Conservation (phyloP, 1,284 basidiomycete genomes). For the Golubevia pallescens region DNA sequence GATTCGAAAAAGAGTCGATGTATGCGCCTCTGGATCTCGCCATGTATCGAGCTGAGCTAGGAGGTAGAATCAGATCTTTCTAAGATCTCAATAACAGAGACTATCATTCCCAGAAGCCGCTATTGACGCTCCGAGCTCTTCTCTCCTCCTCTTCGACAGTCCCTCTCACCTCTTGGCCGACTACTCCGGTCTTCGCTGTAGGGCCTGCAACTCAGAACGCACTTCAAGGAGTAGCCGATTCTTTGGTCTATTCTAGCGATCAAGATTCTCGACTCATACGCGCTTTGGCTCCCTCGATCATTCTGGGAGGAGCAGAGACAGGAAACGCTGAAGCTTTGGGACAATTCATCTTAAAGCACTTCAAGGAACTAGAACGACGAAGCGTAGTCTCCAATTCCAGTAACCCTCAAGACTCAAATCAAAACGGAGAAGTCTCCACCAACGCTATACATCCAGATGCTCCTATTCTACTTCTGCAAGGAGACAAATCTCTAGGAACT, state of each 20-base stretch:
- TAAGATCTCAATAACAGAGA: not conserved
- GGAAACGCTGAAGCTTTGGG: conserved; percentile 48
- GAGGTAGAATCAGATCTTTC: not conserved
- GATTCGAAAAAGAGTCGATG: too few species aligned
- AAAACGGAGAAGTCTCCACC: not conserved
- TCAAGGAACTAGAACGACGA: not conserved
- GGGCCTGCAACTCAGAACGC: conserved; percentile 48
- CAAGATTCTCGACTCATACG: not conserved
- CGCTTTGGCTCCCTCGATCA: conserved; percentile 28
- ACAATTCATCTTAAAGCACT: conserved; percentile 28
- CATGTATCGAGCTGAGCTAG: too few species aligned
- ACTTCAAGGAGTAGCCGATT: conserved; percentile 18
- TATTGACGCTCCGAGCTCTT: not conserved
- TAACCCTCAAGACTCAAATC: not conserved
- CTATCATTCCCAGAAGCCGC: not conserved
- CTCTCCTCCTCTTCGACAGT: not conserved
- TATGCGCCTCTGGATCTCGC: not conserved
- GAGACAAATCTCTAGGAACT: too few species aligned
- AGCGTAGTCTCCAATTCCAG: not conserved
- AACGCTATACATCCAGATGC: too few species aligned
- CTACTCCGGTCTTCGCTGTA: conserved; percentile 56
- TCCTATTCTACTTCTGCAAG: too few species aligned
- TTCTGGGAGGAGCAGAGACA: conserved; percentile 47
- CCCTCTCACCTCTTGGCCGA: conserved; percentile 23
- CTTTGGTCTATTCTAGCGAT: conserved; percentile 15